Evolutionary conservation across 2,329 filamentous ascomycete genomes (phyloP).

Genomic region (Elsinoe necatrix): DNA sequence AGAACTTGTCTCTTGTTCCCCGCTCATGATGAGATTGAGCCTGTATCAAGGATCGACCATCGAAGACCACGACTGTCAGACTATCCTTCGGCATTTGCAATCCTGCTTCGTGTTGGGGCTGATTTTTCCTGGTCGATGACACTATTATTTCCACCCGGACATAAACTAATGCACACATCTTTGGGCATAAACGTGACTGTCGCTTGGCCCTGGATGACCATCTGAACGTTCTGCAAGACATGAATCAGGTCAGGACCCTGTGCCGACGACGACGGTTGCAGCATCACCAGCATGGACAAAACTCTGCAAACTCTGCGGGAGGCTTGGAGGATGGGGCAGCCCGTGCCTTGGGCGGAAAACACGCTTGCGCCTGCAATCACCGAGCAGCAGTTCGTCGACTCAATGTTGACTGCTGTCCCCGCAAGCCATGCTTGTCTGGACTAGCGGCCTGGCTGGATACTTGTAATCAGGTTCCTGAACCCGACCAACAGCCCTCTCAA

Average conservation of each 20-base stretch:
- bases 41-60: constrained; percentile 13
- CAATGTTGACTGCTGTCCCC: background rate
- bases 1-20: constrained; percentile 3
- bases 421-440: constrained; percentile 11
- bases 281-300: constrained; percentile 1
- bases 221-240: background rate
- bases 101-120: background rate
- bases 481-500: constrained; percentile 8
- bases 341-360: constrained; percentile 3
- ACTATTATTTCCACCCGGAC: background rate
- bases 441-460: constrained; percentile 10
- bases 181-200: constrained; percentile 8
- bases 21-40: constrained; percentile 8
- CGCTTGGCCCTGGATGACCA: background rate
- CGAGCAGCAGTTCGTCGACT: constrained; percentile 10
- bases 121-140: background rate
- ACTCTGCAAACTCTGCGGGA: constrained; percentile 15
- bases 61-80: constrained; percentile 3
- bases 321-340: constrained; percentile 13
- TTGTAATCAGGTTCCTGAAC: constrained; percentile 14
- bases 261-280: constrained; percentile 1
- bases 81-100: constrained; percentile 5
- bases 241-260: constrained; percentile 13
- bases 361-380: constrained; percentile 11
- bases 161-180: background rate